Evolutionary conservation across 2,329 filamentous ascomycete species (phyloP).

Genomic region (Ceratocystis lukuohia): DNA sequence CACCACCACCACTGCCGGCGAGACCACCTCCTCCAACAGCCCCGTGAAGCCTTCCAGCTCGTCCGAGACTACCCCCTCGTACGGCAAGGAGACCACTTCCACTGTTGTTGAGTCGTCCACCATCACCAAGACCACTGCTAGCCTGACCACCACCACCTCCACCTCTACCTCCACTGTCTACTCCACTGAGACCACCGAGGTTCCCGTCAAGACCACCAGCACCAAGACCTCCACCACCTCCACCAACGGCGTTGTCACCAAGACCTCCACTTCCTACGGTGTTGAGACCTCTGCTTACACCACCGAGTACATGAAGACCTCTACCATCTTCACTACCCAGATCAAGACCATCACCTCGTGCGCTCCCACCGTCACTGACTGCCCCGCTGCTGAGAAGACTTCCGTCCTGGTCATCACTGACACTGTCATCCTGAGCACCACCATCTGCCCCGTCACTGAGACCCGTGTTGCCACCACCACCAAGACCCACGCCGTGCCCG

Average conservation of each 20-base stretch:
- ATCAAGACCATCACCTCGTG: conserved; percentile 39
- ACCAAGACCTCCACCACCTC: conserved; percentile 16
- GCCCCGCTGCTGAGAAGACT: conserved; percentile 33
- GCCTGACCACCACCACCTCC: conserved; percentile 12
- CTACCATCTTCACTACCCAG: conserved; percentile 38
- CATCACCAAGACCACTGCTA: conserved; percentile 22
- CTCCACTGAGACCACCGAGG: conserved; percentile 15
- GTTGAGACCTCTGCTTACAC: conserved; percentile 20
- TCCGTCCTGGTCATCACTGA: conserved; percentile 38
- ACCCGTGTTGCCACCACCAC: conserved; percentile 31
- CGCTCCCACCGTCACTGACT: conserved; percentile 35
- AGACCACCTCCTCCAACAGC: conserved; percentile 15
- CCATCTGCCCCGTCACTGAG: conserved; percentile 48
- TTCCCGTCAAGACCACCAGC: conserved; percentile 18
- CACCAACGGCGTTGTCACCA: conserved; percentile 14
- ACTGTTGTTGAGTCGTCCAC: conserved; percentile 23
- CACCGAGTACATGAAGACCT: conserved; percentile 33
- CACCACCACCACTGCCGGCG: neutral
- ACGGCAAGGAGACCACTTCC: conserved; percentile 20
- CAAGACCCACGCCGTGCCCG: conserved; percentile 25
- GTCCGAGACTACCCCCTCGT: conserved; percentile 5
- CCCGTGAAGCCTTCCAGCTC: conserved; percentile 19
- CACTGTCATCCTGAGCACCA: conserved; percentile 45
- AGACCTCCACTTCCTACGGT: conserved; percentile 16
- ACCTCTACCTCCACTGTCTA: conserved; percentile 16